A percentile compares a stretch with the other conserved stretches of the same genome.
Evolutionary conservation across 192 early-diverging fungal species (phyloP).

Genomic region (Coemansia asiatica): DNA sequence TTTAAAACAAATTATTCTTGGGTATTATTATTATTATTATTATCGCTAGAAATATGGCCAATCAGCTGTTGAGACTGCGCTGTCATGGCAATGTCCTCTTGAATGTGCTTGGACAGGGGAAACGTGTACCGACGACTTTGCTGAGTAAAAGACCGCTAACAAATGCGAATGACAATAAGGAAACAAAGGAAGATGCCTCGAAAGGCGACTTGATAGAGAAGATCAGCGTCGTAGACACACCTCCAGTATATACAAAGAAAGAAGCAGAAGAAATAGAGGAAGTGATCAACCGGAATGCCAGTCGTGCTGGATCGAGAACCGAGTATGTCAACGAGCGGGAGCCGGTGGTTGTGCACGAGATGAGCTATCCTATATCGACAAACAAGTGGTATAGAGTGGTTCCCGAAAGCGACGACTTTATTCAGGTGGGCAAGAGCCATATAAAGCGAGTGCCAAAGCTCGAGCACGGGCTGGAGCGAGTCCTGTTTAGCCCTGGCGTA

Average conservation of each 20-base stretch:
- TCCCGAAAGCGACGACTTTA: slow-evolving; percentile 15
- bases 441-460: slow-evolving; percentile 45
- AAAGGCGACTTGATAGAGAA: slow-evolving; percentile 6
- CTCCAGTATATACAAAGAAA: slow-evolving; percentile 40
- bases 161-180: neutral
- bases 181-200: neutral
- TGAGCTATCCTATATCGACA: slow-evolving; percentile 26
- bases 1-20: neutral
- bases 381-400: slow-evolving; percentile 50
- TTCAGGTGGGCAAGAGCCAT: slow-evolving; percentile 33
- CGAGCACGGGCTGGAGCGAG: slow-evolving; percentile 51
- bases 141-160: neutral
- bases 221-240: slow-evolving; percentile 17
- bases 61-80: slow-evolving; percentile 10
- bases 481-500: slow-evolving; percentile 69
- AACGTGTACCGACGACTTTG: neutral
- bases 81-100: neutral
- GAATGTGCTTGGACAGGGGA: neutral
- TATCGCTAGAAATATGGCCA: slow-evolving; percentile 1
- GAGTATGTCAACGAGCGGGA: slow-evolving; percentile 30
- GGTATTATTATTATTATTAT: neutral
- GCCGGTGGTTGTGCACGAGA: slow-evolving; percentile 45
- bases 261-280: slow-evolving; percentile 23
- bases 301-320: slow-evolving; percentile 22
- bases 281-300: neutral